Evolutionary conservation across 805 yeast genomes (phyloP), one percentile per base, ranked within the genome.

Genomic region (Saturnispora gosingensis): DNA sequence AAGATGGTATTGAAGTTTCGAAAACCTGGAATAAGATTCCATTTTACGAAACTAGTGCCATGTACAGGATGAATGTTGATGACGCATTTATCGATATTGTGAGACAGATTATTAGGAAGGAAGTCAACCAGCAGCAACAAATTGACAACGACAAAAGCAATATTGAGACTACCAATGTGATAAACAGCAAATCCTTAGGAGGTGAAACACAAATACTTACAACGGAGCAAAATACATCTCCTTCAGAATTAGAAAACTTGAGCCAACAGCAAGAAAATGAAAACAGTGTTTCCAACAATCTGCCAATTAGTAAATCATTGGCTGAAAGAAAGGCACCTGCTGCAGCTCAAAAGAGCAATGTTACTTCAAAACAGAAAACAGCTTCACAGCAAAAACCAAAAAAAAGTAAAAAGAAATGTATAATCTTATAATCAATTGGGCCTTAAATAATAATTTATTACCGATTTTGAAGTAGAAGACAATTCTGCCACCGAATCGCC

Each of bases 1-100:
- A 83, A 53, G 88, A 85, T 58, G 98, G 96, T 43, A 82, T 86
- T 48, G 79, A 78, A 52, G 85, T 88, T 4, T 86, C 95, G 28
- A 85, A 85, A 56, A 78, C 80, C 53, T 87, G 97, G 95, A 95
- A 91, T 16, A 77, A 78, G 60, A 93, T 87, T 2, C 96, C 96
- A 24, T 91, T 90, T 61, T 88, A 88, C 67, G 96, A 90, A 67
- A 84, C 96, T 1, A 83, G 93, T 60, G 98, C 99, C n/a, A 81
- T 88, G 80, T 80, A 83, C 64, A 82, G 84, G 66, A 82, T 88
- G 58, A 88, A 88, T 62, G 95, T 91, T 30, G 95, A 88, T 63
- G 95, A 89, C 61, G 93, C 91, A 0, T 93, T 90, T 61, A 75
- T 83, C 35, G 96, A 87, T 64, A 85, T 88, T 32, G 95, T 90